Evolutionary conservation across 176 grass and related monocot species (phyloP), one percentile per base, ranked within the genome.

Genomic region (Microstegium vimineum): DNA sequence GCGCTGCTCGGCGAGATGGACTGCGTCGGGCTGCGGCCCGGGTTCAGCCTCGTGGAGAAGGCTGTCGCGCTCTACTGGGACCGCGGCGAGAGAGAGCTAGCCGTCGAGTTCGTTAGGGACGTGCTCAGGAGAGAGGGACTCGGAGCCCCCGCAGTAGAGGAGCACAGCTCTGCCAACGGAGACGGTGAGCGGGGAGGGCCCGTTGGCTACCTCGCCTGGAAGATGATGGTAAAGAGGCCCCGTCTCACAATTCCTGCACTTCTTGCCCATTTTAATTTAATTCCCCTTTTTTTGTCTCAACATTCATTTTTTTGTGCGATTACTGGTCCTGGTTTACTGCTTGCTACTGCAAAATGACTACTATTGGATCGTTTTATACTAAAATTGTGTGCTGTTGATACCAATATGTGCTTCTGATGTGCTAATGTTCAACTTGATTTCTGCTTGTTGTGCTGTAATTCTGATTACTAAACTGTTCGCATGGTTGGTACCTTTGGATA

Each of bases 11-110:
- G 88, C 12, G 95, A 98, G 95, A 93, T 98, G 92, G 95, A 98
- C 71, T 98, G 95, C 83, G 95, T 98, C 16, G 95, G 95, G 2
- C 84, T 59, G 10, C 56, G 56, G 0, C 95, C 95, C 5, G 92
- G 90, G 54, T 98, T 98, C 74, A 98, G 92, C 86, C 88, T 98
- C 86, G 88, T 98, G 42, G 95, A 98, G 82, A 98, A 98, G 89
- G 92, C 86, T 31, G 92, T 98, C 40, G 90, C 90, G 52, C 86
- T 98, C 75, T 98, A 98, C 81, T 98, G 95, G 92, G 95, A 93
- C 74, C 90, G 84, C 73, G 82, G 88, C 35, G 94, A 89, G 75
- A 90, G 76, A 85, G 86, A 83, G 10, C 65, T 69, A 15, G 95
- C 95, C 0, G 78, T 98, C 69, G 90, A 92, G 34, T 98, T 98